These are phyloP conservation scores for Globisporangium acanthophoron DNA, from an alignment of 352 stramenopile genomes.

Conservation along the genomic window DNA sequence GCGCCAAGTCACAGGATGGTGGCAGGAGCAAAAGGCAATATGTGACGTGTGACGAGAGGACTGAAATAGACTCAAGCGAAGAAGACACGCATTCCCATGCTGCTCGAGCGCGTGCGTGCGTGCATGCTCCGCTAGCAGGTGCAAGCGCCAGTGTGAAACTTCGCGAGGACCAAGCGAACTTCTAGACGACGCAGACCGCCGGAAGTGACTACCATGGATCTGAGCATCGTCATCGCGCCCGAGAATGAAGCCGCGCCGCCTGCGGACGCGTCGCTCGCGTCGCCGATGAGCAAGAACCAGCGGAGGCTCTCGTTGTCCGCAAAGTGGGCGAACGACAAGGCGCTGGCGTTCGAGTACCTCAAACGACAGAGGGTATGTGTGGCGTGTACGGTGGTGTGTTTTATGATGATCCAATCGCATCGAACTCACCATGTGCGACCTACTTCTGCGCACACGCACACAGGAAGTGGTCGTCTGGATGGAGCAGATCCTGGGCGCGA, in stretches of 20 bases:
- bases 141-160: too few relatives aligned
- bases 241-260: constrained; percentile 17
- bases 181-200: too few relatives aligned
- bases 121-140: too few relatives aligned
- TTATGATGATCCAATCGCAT: too few relatives aligned
- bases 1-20: too few relatives aligned
- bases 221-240: constrained; percentile 25
- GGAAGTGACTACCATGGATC: constrained; percentile 25
- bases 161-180: too few relatives aligned
- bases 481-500: constrained; percentile 51
- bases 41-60: not conserved
- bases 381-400: not conserved
- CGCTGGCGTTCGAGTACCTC: constrained; percentile 67
- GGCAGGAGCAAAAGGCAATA: not conserved
- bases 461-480: constrained; percentile 75
- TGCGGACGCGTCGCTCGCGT: constrained; percentile 22
- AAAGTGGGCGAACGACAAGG: constrained; percentile 74
- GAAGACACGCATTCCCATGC: too few relatives aligned
- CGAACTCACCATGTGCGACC: too few relatives aligned
- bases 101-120: too few relatives aligned
- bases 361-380: constrained; percentile 50
- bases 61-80: too few relatives aligned
- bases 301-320: constrained; percentile 61
- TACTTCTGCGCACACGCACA: not conserved
- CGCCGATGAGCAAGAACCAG: constrained; percentile 67